Evolutionary conservation across 805 yeast species (phyloP), one percentile per base, ranked within the genome.

Genomic region (Jamesozyma gamospora): DNA sequence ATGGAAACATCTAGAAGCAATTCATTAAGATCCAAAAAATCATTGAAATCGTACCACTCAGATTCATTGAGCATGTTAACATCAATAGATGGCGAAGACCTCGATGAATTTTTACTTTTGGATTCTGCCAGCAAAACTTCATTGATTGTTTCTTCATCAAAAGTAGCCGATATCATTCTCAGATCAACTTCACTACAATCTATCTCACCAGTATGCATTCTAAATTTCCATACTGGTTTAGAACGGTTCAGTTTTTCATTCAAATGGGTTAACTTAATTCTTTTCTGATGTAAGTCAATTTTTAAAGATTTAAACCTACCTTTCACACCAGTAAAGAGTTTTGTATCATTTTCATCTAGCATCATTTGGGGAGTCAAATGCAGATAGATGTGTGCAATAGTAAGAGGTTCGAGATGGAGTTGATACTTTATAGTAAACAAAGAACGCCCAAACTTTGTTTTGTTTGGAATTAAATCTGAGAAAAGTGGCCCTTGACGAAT

Each of bases 1-100:
- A 64, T 49, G 37, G 47, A 65, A 43, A 53, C 64, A 4, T 64
- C 56, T 1, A 65, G 48, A 4, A 72, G 69, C 10, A 67, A 55
- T 36, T 69, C 63, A 43, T 81, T 83, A 32, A 86, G 53, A 49
- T 87, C 96, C 10, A 74, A 64, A 49, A 74, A 87, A 55, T 87
- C 96, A 41, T 82, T 81, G 17, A 66, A 60, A 51, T 86, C 94
- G 35, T 75, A 66, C 96, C 96, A 87, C 3, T 62, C 52, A 4
- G 58, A 47, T 25, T 43, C 44, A 15, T 30, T 34, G 4, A 47
- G 25, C 7, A 32, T n/a, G 7, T 41, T 41, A 3, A 41, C 14
- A 28, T 44, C 42, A 11, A 35, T 24, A 3, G 19, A 15, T 8
- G 34, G 17, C 4, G 30, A 10, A 12, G 34, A n/a, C 2, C 26